Percentiles rank a stretch among this genome's conserved stretches.
phyloP scores from a whole-genome alignment of 306 rosid genomes.

The Rubus idaeus region DNA sequence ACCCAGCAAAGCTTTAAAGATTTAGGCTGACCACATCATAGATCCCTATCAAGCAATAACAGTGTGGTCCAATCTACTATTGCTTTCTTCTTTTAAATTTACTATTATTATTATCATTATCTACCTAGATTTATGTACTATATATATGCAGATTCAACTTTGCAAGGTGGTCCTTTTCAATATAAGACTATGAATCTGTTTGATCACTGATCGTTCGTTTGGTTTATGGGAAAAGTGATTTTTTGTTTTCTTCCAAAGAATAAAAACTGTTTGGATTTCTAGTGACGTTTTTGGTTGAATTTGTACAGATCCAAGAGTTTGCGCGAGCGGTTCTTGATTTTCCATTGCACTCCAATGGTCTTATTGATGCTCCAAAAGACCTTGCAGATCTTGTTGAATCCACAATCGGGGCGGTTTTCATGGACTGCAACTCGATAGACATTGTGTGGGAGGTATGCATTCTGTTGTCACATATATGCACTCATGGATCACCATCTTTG shows the following conservation, averaged over 20 bases:
- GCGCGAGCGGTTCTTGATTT: conserved; percentile 12
- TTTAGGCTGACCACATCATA: neutral
- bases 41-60: neutral
- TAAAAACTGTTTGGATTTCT: neutral
- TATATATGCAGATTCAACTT: neutral
- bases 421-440: conserved; percentile 44
- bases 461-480: neutral
- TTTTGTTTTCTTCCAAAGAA: neutral
- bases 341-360: conserved; percentile 59
- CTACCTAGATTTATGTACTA: neutral
- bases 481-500: neutral
- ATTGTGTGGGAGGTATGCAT: conserved; percentile 49
- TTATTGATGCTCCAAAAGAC: conserved; percentile 46
- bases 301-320: conserved; percentile 45
- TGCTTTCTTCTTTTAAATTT: no score
- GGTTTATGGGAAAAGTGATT: no score
- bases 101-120: no score
- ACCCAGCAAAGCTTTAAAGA: neutral
- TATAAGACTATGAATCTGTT: neutral
- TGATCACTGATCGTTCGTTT: neutral
- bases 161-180: neutral
- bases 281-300: neutral
- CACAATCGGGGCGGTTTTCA: conserved; percentile 49
- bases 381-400: conserved; percentile 61
- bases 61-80: neutral